Percentiles rank a stretch among this genome's conserved stretches.
These are phyloP conservation scores for Sordariomycetes sp. DNA, from an alignment of 2,329 filamentous ascomycete species.

Conservation along the genomic window DNA sequence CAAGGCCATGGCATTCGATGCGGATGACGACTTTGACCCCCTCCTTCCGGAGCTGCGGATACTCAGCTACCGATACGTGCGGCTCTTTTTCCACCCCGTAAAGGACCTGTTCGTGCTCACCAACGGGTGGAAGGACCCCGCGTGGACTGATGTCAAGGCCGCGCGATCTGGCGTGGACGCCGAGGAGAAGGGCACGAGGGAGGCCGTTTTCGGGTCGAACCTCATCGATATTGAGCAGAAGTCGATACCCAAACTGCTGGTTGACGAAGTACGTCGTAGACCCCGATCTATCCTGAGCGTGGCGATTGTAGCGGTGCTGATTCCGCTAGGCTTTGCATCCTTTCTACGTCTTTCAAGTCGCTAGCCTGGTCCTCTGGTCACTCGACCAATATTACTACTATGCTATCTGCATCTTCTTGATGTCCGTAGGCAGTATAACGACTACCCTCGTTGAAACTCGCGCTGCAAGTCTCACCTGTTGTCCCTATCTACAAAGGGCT, in stretches of 20 bases:
- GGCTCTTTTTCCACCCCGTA: constrained; percentile 79
- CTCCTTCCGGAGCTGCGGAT: constrained; percentile 62
- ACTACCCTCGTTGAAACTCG: constrained; percentile 84
- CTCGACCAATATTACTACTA: constrained; percentile 97
- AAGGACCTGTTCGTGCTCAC: constrained; percentile 81
- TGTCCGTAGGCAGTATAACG: constrained; percentile 84
- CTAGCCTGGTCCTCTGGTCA: constrained; percentile 88
- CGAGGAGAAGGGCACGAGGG: constrained; percentile 73
- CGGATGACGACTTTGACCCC: constrained; percentile 59
- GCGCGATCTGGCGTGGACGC: constrained; percentile 73
- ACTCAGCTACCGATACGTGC: constrained; percentile 87
- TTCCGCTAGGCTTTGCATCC: constrained; percentile 70
- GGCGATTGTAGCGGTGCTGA: background rate
- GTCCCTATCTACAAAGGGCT: background rate
- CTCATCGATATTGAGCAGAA: constrained; percentile 91
- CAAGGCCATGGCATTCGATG: constrained; percentile 39
- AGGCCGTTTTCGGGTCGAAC: constrained; percentile 80
- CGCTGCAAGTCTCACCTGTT: constrained; percentile 37
- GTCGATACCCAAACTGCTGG: constrained; percentile 63
- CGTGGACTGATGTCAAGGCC: constrained; percentile 66
- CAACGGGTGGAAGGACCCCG: constrained; percentile 87
- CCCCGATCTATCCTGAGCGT: background rate
- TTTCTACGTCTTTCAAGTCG: constrained; percentile 96
- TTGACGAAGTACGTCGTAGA: constrained; percentile 58
- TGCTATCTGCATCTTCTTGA: constrained; percentile 84